These are phyloP conservation scores for Pleodorina starrii DNA, from an alignment of 139 green algal species.

Conservation along the genomic window DNA sequence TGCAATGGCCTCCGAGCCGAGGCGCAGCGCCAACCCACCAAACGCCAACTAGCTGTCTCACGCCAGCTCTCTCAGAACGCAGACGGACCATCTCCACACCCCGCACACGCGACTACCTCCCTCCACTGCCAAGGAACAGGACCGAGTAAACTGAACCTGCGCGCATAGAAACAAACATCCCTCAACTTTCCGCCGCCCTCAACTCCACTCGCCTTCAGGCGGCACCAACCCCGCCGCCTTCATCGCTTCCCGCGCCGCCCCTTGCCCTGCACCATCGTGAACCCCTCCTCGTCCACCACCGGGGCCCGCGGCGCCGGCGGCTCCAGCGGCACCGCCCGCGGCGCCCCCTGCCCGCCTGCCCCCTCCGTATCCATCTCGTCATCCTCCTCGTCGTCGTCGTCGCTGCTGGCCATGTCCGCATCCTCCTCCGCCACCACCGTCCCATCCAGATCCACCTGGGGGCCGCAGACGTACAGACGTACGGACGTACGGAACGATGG, in stretches of 20 bases:
- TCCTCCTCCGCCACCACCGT: conserved; percentile 63
- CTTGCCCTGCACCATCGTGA: conserved; percentile 73
- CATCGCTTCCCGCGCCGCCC: conserved; percentile 40
- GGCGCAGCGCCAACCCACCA: too few relatives aligned
- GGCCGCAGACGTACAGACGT: background rate
- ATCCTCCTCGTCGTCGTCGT: conserved; percentile 52
- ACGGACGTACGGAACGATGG: background rate
- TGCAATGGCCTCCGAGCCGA: too few relatives aligned
- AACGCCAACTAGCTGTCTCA: too few relatives aligned
- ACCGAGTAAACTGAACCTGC: too few relatives aligned
- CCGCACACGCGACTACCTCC: too few relatives aligned
- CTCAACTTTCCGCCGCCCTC: too few relatives aligned
- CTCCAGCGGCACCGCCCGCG: conserved; percentile 36
- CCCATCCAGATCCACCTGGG: conserved; percentile 75
- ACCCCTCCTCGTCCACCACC: conserved; percentile 81
- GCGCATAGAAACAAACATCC: too few relatives aligned
- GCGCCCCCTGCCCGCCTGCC: background rate
- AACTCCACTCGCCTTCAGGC: too few relatives aligned
- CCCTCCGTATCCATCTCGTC: conserved; percentile 63
- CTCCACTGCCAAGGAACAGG: too few relatives aligned
- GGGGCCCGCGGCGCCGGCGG: conserved; percentile 13
- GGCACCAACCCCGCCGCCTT: too few relatives aligned
- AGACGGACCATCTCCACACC: too few relatives aligned
- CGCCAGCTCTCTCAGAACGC: too few relatives aligned
- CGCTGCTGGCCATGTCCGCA: conserved; percentile 50